Percentiles rank a stretch among this genome's conserved stretches.
Conservation (phyloP, 306 rosid species). For the Lathyrus oleraceus region DNA sequence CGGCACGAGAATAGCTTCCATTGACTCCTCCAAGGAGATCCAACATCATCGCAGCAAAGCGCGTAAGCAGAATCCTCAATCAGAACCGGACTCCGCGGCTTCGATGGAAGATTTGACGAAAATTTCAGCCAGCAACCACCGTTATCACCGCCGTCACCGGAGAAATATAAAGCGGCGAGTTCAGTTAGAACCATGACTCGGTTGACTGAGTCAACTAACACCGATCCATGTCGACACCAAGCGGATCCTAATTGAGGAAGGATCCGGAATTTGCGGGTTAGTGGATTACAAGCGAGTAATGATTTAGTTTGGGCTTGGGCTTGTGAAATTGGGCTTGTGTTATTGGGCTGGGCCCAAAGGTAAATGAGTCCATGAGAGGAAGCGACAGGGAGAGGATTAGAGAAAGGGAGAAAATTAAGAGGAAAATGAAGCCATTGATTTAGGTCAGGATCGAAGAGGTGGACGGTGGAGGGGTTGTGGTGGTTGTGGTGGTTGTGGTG, state of each 20-base stretch:
- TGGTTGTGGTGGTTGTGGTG: constrained; percentile 43
- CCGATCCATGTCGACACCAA: constrained; percentile 91
- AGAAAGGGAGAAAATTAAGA: constrained; percentile 79
- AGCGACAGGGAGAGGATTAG: constrained; percentile 78
- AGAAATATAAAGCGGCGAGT: constrained; percentile 74
- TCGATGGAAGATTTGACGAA: constrained; percentile 78
- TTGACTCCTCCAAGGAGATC: constrained; percentile 86
- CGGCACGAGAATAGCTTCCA: constrained; percentile 78
- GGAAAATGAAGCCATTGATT: constrained; percentile 60
- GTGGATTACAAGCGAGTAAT: constrained; percentile 74
- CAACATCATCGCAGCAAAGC: constrained; percentile 68
- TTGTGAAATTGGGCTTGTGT: background rate
- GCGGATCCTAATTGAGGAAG: constrained; percentile 92
- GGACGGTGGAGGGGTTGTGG: constrained; percentile 43
- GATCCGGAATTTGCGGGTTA: constrained; percentile 64
- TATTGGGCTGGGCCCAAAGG: constrained; percentile 71
- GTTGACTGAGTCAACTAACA: constrained; percentile 64
- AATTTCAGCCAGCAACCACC: constrained; percentile 59
- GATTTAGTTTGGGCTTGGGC: constrained; percentile 49
- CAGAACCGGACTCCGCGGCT: constrained; percentile 85
- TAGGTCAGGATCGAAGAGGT: constrained; percentile 66
- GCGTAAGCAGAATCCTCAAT: constrained; percentile 65
- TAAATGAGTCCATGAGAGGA: constrained; percentile 77
- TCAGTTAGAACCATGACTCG: constrained; percentile 85
- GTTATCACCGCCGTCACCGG: constrained; percentile 20